Evolutionary conservation across 1,284 basidiomycete genomes (phyloP).

Genomic region (Papiliotrema nemorosa): DNA sequence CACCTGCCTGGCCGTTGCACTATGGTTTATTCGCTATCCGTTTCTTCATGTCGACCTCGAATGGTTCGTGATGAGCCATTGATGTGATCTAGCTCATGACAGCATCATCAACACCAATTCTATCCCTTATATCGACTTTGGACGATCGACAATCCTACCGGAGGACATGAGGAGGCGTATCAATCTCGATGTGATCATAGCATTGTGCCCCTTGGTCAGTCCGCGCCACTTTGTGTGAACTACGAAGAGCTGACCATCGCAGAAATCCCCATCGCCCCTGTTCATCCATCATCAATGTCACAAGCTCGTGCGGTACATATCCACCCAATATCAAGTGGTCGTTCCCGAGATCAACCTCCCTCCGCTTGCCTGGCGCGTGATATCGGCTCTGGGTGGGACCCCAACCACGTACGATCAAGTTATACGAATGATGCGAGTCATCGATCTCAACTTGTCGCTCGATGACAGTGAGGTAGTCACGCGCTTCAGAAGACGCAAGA

Average conservation of each 20-base stretch:
- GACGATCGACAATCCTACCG: conserved; percentile 60
- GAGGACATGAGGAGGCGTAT: conserved; percentile 63
- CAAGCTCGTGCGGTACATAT: conserved; percentile 21
- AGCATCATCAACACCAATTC: conserved; percentile 61
- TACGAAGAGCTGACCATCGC: no score
- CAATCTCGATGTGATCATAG: conserved; percentile 61
- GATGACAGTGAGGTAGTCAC: conserved; percentile 34
- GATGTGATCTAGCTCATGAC: conserved; percentile 52
- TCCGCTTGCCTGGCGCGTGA: conserved; percentile 75
- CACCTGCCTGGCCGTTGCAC: conserved; percentile 59
- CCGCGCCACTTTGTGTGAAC: no score
- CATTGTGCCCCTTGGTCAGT: conserved; percentile 71
- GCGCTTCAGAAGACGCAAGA: conserved; percentile 44
- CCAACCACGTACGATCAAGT: conserved; percentile 58
- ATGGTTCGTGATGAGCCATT: no score
- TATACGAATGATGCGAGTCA: conserved; percentile 23
- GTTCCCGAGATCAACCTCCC: conserved; percentile 75
- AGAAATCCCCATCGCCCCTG: conserved; percentile 21
- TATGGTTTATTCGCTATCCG: conserved; percentile 74
- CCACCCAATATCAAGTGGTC: conserved; percentile 56
- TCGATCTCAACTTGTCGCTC: conserved; percentile 37
- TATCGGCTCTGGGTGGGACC: conserved; percentile 65
- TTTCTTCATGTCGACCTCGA: conserved; percentile 70
- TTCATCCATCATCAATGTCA: conserved; percentile 17
- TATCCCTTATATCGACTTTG: conserved; percentile 77